Base-by-base conservation (phyloP, 2,329 filamentous ascomycete species). In the Scleromitrula shiraiana region DNA sequence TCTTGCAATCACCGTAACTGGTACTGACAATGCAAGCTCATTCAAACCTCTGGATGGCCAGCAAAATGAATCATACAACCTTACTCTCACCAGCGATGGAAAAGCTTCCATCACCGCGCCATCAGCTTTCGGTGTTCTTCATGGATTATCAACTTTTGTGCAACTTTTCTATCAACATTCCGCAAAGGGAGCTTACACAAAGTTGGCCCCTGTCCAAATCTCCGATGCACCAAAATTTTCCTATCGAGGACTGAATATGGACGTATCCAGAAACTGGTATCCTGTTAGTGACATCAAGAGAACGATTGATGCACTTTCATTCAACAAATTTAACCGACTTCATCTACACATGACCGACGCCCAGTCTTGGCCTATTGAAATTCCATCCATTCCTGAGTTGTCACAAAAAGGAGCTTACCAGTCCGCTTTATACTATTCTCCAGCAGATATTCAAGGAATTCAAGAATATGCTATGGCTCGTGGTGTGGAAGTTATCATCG, bases 291-390 rank as follows among this genome's bases (percentile, higher is more conserved):
- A 85, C 58, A 82, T 95, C 56, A 74, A 82, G 60, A 79, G 81
- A 42, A 87, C 82, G 45, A 85, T 95, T 55, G 85, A 94, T 61
- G 84, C 80, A 33, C 67, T 85, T 55, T 71, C 84, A 1, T 88
- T 80, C 76, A 88, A 82, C 70, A 93, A 94, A 70, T 76, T 93
- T 72, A 93, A 93, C 67, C 75, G 81, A 5, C 73, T 94, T 48
- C 88, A 93, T 66, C 70, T 91, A 46, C 88, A 94, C 69, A 74
- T 83, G 49, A 93, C 86, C 4, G 88, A 94, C 65, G 81, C 83
- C 14, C 88, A 94, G 65, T 86, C 86, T 4, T 94, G 88, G 84
- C 88, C 88, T 0, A 71, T 95, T 20, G 86, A 88, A 56, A 82
- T 95, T 41, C 85, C 86, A 1, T 67, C 83, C 2, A 67, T 95